Evolutionary conservation across 2,329 filamentous ascomycete species (phyloP).

Genomic region (Exophiala xenobiotica): DNA sequence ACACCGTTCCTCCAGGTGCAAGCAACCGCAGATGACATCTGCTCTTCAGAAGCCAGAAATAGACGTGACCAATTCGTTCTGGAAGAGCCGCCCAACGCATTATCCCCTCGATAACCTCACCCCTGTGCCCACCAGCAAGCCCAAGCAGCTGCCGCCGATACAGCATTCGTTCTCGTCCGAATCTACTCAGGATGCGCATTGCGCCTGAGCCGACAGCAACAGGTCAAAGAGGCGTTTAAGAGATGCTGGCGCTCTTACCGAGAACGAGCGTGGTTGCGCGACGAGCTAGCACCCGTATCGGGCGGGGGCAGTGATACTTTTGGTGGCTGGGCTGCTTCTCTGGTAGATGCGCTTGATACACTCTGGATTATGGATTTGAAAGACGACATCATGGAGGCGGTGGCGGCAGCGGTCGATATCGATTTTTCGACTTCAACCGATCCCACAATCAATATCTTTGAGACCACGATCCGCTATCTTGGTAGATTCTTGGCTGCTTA

Average conservation of each 20-base stretch:
- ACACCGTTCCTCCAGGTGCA: no score
- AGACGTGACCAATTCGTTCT: no score
- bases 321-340: constrained; percentile 61
- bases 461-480: constrained; percentile 86
- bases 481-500: constrained; percentile 73
- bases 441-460: constrained; percentile 70
- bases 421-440: constrained; percentile 50
- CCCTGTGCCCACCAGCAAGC: constrained; percentile 28
- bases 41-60: no score
- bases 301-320: constrained; percentile 56
- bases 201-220: constrained; percentile 41
- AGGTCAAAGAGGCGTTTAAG: constrained; percentile 51
- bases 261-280: constrained; percentile 61
- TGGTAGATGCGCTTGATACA: constrained; percentile 62
- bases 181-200: constrained; percentile 10
- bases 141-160: constrained; percentile 31
- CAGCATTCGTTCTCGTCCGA: constrained; percentile 34
- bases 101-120: constrained; percentile 8
- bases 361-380: constrained; percentile 62
- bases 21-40: no score
- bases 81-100: no score
- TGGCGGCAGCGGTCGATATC: constrained; percentile 50
- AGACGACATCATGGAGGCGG: constrained; percentile 57
- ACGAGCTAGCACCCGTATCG: constrained; percentile 60
- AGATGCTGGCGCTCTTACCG: constrained; percentile 62